Base-by-base conservation (phyloP, 2,329 filamentous ascomycete species). In the Phialophora expanda region DNA sequence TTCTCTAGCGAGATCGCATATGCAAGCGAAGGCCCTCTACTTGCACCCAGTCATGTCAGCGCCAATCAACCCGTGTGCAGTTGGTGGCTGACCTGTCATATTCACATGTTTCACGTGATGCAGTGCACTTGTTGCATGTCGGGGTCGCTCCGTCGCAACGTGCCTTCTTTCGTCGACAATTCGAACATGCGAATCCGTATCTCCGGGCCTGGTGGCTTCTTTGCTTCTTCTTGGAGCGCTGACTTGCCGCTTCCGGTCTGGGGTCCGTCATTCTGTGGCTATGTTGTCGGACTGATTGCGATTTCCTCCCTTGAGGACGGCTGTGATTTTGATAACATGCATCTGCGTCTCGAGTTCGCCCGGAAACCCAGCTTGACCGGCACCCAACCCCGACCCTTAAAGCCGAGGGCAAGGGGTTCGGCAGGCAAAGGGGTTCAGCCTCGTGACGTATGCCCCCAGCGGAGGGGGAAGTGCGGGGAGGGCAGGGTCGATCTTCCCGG, bases 81-180 rank as follows among this genome's bases (percentile, higher is more conserved):
- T 30, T 2, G 48, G 20, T 54, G 41, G 17, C 50, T 34, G 26
- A 61, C 50, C 44, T 61, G 62, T 61, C 56, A 61, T 65, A 61
- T 50, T 44, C 30, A 26, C 62, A 65, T 26, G 24, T 41, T 22
- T 60, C 56, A 9, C 55, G 20, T 20, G 56, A 65, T 20, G 48
- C 56, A 12, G 17, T 14, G 57, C 62, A 65, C 20, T 60, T 65
- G 17, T 60, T 48, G 57, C 87, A 89, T 44, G 82, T 75, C 11
- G 86, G 87, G 69, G 85, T 86, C 74, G 82, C 82, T 75, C 89
- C 87, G 72, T 87, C 85, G 76, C 87, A 89, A 79, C 89, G 89
- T 68, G 89, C 80, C 81, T 89, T 87, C 69, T 85, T 80, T 74
- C 83, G 81, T 64, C 85, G 84, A 78, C 85, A 87, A 7, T 55